Base-by-base conservation (phyloP, 805 yeast genomes). In the Yarrowia porcina region DNA sequence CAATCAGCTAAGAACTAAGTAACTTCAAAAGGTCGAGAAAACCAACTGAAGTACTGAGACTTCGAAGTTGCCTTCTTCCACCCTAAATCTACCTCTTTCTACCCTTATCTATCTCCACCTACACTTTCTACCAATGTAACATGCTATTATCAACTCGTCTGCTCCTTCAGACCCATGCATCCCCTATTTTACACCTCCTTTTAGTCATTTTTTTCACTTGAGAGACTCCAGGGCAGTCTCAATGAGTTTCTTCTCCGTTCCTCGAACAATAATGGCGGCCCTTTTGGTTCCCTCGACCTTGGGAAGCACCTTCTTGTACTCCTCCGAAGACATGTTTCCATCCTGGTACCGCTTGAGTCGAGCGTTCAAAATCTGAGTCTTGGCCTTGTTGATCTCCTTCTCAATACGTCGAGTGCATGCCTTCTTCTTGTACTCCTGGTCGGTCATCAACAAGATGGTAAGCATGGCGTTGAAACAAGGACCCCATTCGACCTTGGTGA, bases 211-310 rank as follows among this genome's bases (percentile, higher is more conserved):
- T 21, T 36, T 8, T 25, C 8, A 27, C 33, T 42, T 23, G 18
- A 49, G 23, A 2, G 21, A 11, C 59, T 52, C 13, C 17, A 52
- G 42, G 12, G 59, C 59, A 11, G 47, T 41, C 39, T 56, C 61
- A 30, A 56, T 20, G 15, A 56, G 25, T 30, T 39, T 56, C 56
- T 73, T 73, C 42, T 73, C 76, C 1, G 76, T 71, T 3, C 74
- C 76, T 18, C 70, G 54, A 6, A 69, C 67, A 13, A 64, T 66
- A 17, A 67, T 35, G 3, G 73, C 67, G 20, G 59, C 45, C 27
- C 44, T 59, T 47, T 64, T 62, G 2, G 44, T 28, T 20, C 67
- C 63, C 39, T 45, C 49, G 7, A 56, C 61, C 27, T 59, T 20
- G 7, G 57, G 21, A 25, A 68, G 17, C 28, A 60, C 57, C 50